Base-by-base conservation (phyloP, 352 stramenopile genomes). In the Phytophthora foliorum region DNA sequence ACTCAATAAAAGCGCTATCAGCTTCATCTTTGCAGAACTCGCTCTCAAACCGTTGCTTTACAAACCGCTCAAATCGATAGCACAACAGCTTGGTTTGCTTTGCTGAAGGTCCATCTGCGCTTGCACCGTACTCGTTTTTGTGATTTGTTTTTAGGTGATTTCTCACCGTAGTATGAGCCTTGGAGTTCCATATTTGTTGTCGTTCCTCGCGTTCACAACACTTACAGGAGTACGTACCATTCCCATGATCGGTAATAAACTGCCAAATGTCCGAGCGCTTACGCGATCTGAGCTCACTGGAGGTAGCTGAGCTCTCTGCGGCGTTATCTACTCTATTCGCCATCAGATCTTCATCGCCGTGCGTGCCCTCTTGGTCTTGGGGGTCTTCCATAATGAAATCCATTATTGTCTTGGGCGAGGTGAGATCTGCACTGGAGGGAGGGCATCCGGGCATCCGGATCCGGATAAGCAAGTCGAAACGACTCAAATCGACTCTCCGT, bases 251-350 rank as follows among this genome's bases (percentile, higher is more conserved):
- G 0, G 42, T 16, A 6, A 61, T 61, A 36, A 56, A 61, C 5
- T 19, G 3, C 50, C 41, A 68, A n/a, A 68, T 38, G 21, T 68
- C 49, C 13, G 60, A 61, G 1, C 60, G 49, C 32, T 67, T 60
- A 3, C 29, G 58, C 16, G 5, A 11, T 24, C 25, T 50, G 2
- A 13, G 36, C 25, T 58, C 57, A 6, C 57, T 66, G 2, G 57
- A 46, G 3, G 32, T 38, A 11, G 32, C 11, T 38, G 32, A 6
- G 25, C 25, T 29, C 3, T 29, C 25, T 29, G 25, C 25, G 25
- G 25, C 25, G 25, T n/a, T n/a, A n/a, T n/a, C n/a, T n/a, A n/a
- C n/a, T n/a, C n/a, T n/a, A n/a, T n/a, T n/a, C n/a, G n/a, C n/a
- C n/a, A n/a, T n/a, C n/a, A n/a, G n/a, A n/a, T n/a, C n/a, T n/a